Percentiles rank a stretch among this genome's conserved stretches.
Conservation (phyloP, 768 basidiomycete species). For the Cyathus striatus region DNA sequence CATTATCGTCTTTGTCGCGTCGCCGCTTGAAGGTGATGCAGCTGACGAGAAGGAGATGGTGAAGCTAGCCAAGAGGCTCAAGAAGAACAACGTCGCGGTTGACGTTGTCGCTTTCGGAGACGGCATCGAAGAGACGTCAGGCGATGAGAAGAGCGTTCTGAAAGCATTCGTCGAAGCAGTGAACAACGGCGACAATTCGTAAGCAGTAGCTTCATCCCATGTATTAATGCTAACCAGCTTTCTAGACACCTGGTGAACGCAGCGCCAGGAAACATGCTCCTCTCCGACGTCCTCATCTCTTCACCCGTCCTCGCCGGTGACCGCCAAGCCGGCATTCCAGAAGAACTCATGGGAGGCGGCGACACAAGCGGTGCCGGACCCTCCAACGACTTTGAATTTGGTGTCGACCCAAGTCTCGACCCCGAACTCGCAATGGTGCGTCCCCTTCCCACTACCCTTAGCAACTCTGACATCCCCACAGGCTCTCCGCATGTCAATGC, state of each 20-base stretch:
- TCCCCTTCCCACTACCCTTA: slow-evolving; percentile 2
- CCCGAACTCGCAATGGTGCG: slow-evolving; percentile 94
- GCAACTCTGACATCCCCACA: slow-evolving; percentile 19
- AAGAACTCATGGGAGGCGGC: slow-evolving; percentile 45
- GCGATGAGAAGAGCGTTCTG: slow-evolving; percentile 62
- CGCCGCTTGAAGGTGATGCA: slow-evolving; percentile 68
- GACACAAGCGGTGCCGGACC: slow-evolving; percentile 39
- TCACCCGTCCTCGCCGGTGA: slow-evolving; percentile 83
- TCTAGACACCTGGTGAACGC: slow-evolving; percentile 77
- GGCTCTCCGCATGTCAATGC: slow-evolving; percentile 97
- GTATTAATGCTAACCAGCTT: background rate
- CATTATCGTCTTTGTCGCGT: slow-evolving; percentile 90
- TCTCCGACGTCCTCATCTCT: slow-evolving; percentile 78
- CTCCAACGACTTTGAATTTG: slow-evolving; percentile 70
- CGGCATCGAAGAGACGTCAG: slow-evolving; percentile 64
- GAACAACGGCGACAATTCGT: slow-evolving; percentile 84
- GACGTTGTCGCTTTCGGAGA: slow-evolving; percentile 92
- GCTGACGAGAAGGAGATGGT: slow-evolving; percentile 78
- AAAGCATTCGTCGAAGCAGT: slow-evolving; percentile 80
- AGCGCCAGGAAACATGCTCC: slow-evolving; percentile 70
- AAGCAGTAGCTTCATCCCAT: slow-evolving; percentile 23
- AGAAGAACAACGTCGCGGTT: slow-evolving; percentile 98
- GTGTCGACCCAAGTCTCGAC: slow-evolving; percentile 92
- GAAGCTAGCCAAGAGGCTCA: slow-evolving; percentile 92
- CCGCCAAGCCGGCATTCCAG: slow-evolving; percentile 62